Percentiles rank a stretch among this genome's conserved stretches.
Evolutionary conservation across 2,329 filamentous ascomycete genomes (phyloP).

Genomic region (Microdochium paspali): DNA sequence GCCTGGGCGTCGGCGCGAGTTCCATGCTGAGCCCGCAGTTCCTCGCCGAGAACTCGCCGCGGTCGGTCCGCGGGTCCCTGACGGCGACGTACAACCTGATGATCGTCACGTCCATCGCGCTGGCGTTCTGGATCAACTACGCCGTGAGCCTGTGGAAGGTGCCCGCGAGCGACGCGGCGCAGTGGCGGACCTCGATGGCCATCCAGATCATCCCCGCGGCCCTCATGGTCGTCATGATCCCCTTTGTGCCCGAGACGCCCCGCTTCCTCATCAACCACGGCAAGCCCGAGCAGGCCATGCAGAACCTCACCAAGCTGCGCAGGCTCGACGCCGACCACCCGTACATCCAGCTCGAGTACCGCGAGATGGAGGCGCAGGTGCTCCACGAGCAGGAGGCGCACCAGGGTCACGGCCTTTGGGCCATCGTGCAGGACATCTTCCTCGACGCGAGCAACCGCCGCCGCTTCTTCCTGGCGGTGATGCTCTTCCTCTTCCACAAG

Average conservation of each 20-base stretch:
- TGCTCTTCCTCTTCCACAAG: slow-evolving; percentile 29
- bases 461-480: slow-evolving; percentile 22
- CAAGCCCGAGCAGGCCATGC: slow-evolving; percentile 21
- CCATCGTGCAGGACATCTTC: slow-evolving; percentile 22
- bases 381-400: slow-evolving; percentile 14
- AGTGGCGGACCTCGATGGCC: slow-evolving; percentile 10
- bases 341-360: slow-evolving; percentile 26
- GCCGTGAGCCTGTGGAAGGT: slow-evolving; percentile 7
- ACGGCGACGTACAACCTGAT: slow-evolving; percentile 28
- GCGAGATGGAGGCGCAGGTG: slow-evolving; percentile 24
- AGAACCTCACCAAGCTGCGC: slow-evolving; percentile 26
- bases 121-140: slow-evolving; percentile 24
- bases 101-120: slow-evolving; percentile 22
- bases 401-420: slow-evolving; percentile 18
- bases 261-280: slow-evolving; percentile 24
- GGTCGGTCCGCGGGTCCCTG: slow-evolving; percentile 26
- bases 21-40: slow-evolving; percentile 29
- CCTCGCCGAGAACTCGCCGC: slow-evolving; percentile 28
- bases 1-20: slow-evolving; percentile 22
- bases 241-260: slow-evolving; percentile 16
- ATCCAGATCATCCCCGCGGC: slow-evolving; percentile 27
- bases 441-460: slow-evolving; percentile 19
- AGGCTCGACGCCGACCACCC: slow-evolving; percentile 25
- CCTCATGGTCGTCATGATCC: slow-evolving; percentile 21
- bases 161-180: neutral